Conservation (phyloP, 2,329 filamentous ascomycete genomes). For the Aspergillus vadensis region DNA sequence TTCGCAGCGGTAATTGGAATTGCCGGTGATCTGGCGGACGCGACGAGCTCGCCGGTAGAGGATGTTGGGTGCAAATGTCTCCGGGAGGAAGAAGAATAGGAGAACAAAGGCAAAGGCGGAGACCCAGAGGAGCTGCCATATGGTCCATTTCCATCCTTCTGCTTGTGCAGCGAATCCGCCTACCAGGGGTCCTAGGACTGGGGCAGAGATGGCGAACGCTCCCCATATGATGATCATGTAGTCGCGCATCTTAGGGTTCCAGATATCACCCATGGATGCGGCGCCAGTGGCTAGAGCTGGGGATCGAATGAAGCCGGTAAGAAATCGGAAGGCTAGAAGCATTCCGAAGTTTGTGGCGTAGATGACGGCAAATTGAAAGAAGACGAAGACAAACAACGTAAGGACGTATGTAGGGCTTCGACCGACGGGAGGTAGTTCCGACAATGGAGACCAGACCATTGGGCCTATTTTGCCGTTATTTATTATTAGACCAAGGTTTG, state of each 20-base stretch:
- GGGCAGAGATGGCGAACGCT: conserved; percentile 44
- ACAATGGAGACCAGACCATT: conserved; percentile 49
- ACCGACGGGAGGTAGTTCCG: conserved; percentile 54
- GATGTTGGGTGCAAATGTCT: conserved; percentile 32
- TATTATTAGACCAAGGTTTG: not conserved
- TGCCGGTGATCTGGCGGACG: conserved; percentile 41
- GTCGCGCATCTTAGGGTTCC: conserved; percentile 45
- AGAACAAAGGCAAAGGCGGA: conserved; percentile 58
- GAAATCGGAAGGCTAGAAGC: conserved; percentile 55
- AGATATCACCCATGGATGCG: conserved; percentile 50
- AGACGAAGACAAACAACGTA: conserved; percentile 53
- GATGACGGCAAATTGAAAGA: conserved; percentile 52
- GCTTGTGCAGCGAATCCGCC: conserved; percentile 61
- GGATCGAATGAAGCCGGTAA: conserved; percentile 55
- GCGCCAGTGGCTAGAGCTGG: conserved; percentile 50
- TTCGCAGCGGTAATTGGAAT: conserved; percentile 44
- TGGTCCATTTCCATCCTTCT: conserved; percentile 64
- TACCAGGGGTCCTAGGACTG: conserved; percentile 63
- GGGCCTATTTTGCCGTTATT: conserved; percentile 37
- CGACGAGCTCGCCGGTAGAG: conserved; percentile 22
- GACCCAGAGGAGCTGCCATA: conserved; percentile 64
- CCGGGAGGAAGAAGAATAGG: conserved; percentile 33
- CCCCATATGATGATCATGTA: conserved; percentile 64
- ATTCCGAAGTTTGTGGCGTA: conserved; percentile 56
- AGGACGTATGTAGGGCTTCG: conserved; percentile 53